Evolutionary conservation across 164 flowering plant genomes (phyloP), one percentile per base, ranked within the genome.

Genomic region (Vitis cinerea): DNA sequence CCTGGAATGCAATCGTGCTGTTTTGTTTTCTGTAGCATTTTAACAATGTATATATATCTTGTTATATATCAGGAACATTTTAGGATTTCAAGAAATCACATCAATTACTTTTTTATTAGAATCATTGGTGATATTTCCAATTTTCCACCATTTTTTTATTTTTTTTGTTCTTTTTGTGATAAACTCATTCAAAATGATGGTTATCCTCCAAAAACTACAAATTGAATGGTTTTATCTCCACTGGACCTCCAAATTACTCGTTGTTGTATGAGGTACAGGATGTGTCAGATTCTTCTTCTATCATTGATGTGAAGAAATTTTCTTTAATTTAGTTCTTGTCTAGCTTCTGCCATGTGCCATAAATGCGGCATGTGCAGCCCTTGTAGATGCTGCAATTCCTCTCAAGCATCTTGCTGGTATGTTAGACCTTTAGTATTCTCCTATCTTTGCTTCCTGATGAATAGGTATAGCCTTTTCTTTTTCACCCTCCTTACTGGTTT

Each of bases 281-380:
- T 23, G 27, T 23, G 27, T 23, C 27, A 23, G 27, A 23, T 23
- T 23, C 27, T 23, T 62, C 12, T 30, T 6, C 27, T 10, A 8
- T 44, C 27, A 14, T 29, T 27, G 9, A 53, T 29, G 29, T n/a
- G 56, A 23, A 23, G 9, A 27, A 17, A 52, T 63, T 9, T 55
- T 72, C 79, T 89, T 85, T 92, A 67, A 84, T 83, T 53, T 31
- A 49, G 62, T n/a, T 60, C 50, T 64, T 59, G 12, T 31, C 27
- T 79, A 94, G 98, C 97, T 94, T 79, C 91, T 94, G 5, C 92
- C 97, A 4, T 90, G 97, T 79, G 97, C 98, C 58, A 83, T 90
- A 73, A 93, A 94, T 83, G 98, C 97, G 51, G 85, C 93, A 14
- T 92, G 94, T 83, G 91, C 87, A 72, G 99, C 99, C 27, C 94